Evolutionary conservation across 2,329 filamentous ascomycete species (phyloP).

Genomic region (Saccharata proteae): DNA sequence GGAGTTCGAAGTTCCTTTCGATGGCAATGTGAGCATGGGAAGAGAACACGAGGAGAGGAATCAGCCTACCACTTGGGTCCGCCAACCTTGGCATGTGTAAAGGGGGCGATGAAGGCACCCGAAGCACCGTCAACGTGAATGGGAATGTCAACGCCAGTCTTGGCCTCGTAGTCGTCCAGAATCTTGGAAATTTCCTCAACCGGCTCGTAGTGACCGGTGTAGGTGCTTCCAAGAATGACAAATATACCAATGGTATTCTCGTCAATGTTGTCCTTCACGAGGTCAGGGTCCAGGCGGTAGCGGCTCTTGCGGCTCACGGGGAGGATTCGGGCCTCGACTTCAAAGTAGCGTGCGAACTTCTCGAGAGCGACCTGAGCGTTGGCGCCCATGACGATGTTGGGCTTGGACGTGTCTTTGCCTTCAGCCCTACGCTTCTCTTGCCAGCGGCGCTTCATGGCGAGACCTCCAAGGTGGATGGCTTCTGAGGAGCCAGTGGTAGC

Average conservation of each 20-base stretch:
- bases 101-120: slow-evolving; percentile 51
- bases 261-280: slow-evolving; percentile 55
- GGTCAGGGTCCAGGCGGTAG: slow-evolving; percentile 50
- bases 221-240: slow-evolving; percentile 59
- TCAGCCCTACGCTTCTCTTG: slow-evolving; percentile 48
- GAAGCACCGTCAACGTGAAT: slow-evolving; percentile 54
- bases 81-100: slow-evolving; percentile 43
- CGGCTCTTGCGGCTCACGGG: slow-evolving; percentile 50
- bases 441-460: slow-evolving; percentile 67
- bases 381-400: slow-evolving; percentile 64
- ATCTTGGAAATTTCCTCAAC: slow-evolving; percentile 56
- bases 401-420: slow-evolving; percentile 51
- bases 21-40: not conserved
- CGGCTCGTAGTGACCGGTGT: slow-evolving; percentile 63
- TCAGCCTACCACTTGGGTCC: slow-evolving; percentile 43
- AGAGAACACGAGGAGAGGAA: slow-evolving; percentile 6
- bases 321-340: slow-evolving; percentile 55
- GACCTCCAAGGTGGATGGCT: slow-evolving; percentile 56
- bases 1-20: slow-evolving; percentile 46
- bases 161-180: slow-evolving; percentile 48
- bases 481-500: slow-evolving; percentile 62
- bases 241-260: slow-evolving; percentile 71
- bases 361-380: slow-evolving; percentile 63
- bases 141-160: slow-evolving; percentile 52
- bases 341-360: slow-evolving; percentile 64